A percentile compares a stretch with the other conserved stretches of the same genome.
phyloP scores from a whole-genome alignment of 1,284 basidiomycete species.

The Hortiboletus rubellus region DNA sequence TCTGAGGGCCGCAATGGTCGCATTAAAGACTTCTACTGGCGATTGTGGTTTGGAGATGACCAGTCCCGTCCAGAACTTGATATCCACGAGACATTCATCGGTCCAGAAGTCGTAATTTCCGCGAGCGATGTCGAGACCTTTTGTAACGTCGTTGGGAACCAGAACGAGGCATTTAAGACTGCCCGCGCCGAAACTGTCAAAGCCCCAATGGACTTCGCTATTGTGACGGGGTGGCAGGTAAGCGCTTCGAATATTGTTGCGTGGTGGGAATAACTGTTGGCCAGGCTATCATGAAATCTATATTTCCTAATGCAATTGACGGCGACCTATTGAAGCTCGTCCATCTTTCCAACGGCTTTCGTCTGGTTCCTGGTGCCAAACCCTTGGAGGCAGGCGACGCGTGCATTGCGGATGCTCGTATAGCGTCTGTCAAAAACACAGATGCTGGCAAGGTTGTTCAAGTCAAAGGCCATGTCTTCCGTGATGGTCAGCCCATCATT shows the following conservation, averaged over 20 bases:
- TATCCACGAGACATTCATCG: constrained; percentile 77
- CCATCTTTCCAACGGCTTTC: constrained; percentile 96
- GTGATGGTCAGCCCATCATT: constrained; percentile 78
- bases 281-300: constrained; percentile 94
- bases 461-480: constrained; percentile 85
- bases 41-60: constrained; percentile 91
- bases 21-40: constrained; percentile 98
- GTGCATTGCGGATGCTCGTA: constrained; percentile 87
- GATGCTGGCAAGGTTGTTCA: constrained; percentile 94
- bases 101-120: constrained; percentile 81
- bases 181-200: constrained; percentile 68
- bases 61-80: constrained; percentile 73
- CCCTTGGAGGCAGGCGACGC: constrained; percentile 85
- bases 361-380: constrained; percentile 75
- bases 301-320: constrained; percentile 90
- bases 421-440: constrained; percentile 88
- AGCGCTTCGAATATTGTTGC: constrained; percentile 27
- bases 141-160: constrained; percentile 92
- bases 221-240: constrained; percentile 97
- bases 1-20: constrained; percentile 82
- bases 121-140: constrained; percentile 82
- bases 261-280: constrained; percentile 14
- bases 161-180: constrained; percentile 87
- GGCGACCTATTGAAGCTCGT: constrained; percentile 95
- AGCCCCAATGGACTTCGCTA: constrained; percentile 98